Conservation (phyloP, 192 early-diverging fungal species). For the Coemansia javaensis region DNA sequence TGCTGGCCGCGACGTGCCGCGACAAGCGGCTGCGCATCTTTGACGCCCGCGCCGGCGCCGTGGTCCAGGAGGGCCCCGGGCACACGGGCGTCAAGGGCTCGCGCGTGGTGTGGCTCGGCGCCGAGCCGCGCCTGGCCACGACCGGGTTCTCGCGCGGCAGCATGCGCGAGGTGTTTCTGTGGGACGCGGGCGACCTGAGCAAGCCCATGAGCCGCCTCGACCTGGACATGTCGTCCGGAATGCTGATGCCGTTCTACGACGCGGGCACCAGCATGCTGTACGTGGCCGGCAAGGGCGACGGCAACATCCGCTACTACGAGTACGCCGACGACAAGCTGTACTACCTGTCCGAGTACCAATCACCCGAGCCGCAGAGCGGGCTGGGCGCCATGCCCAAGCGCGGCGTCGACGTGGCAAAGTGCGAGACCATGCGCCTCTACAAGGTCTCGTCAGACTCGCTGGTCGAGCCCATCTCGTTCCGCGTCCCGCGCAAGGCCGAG, state of each 20-base stretch:
- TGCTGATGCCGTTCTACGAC: constrained; percentile 98
- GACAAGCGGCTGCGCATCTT: constrained; percentile 95
- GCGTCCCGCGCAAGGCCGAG: constrained; percentile 92
- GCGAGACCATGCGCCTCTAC: constrained; percentile 89
- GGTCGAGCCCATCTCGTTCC: constrained; percentile 96
- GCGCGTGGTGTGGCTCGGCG: constrained; percentile 86
- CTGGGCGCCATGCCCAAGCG: constrained; percentile 93
- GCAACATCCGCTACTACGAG: constrained; percentile 98
- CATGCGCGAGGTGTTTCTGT: constrained; percentile 92
- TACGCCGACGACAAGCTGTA: constrained; percentile 91
- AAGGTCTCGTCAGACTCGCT: constrained; percentile 79
- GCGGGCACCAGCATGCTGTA: constrained; percentile 84
- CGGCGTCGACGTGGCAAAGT: constrained; percentile 75
- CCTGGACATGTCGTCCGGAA: constrained; percentile 90
- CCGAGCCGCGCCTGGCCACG: constrained; percentile 71
- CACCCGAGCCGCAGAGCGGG: constrained; percentile 88
- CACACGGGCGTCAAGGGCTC: constrained; percentile 98
- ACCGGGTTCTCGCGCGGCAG: constrained; percentile 92
- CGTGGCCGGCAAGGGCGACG: constrained; percentile 96
- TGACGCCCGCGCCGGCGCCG: constrained; percentile 81
- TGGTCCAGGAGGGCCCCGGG: constrained; percentile 71
- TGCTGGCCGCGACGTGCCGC: constrained; percentile 87
- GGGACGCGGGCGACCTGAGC: constrained; percentile 68
- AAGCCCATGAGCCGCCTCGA: constrained; percentile 69
- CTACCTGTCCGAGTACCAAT: constrained; percentile 83